These are phyloP conservation scores for Metarhizium sp. DNA, from an alignment of 2,329 filamentous ascomycete species.

Conservation along the genomic window DNA sequence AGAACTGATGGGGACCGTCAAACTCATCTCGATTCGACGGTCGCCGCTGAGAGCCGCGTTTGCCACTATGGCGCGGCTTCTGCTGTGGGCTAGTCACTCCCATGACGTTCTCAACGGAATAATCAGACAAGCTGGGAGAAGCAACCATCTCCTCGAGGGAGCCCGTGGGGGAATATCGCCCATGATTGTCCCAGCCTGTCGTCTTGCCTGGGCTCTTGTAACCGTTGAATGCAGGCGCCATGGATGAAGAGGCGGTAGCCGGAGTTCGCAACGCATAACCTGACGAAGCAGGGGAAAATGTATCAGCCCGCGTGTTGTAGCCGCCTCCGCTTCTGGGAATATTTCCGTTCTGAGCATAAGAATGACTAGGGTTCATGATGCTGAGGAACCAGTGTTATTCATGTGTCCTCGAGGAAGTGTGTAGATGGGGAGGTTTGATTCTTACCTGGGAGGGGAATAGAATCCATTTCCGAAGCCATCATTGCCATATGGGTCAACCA, in stretches of 20 bases:
- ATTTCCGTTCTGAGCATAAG: slow-evolving; percentile 18
- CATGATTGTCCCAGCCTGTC: slow-evolving; percentile 27
- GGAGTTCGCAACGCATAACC: slow-evolving; percentile 33
- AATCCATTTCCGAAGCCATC: slow-evolving; percentile 26
- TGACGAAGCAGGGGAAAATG: slow-evolving; percentile 27
- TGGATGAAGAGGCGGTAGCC: slow-evolving; percentile 28
- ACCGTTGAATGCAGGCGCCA: slow-evolving; percentile 20
- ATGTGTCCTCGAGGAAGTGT: slow-evolving; percentile 2
- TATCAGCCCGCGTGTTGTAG: slow-evolving; percentile 29
- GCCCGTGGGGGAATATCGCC: slow-evolving; percentile 46
- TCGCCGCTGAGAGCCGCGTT: slow-evolving; percentile 51
- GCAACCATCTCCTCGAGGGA: slow-evolving; percentile 49
- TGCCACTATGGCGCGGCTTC: slow-evolving; percentile 37
- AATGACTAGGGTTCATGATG: slow-evolving; percentile 32
- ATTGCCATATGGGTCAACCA: slow-evolving; percentile 20
- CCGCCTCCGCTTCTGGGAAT: slow-evolving; percentile 16
- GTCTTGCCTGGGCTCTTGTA: slow-evolving; percentile 27
- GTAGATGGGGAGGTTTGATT: slow-evolving; percentile 8
- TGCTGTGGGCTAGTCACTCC: slow-evolving; percentile 27
- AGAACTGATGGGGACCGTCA: slow-evolving; percentile 75
- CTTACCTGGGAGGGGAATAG: slow-evolving; percentile 30
- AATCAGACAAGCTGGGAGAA: slow-evolving; percentile 52
- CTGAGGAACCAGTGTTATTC: slow-evolving; percentile 22
- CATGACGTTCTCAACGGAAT: slow-evolving; percentile 43
- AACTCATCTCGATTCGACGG: slow-evolving; percentile 82